phyloP scores from a whole-genome alignment of 768 basidiomycete genomes.

The Russula sp. region DNA sequence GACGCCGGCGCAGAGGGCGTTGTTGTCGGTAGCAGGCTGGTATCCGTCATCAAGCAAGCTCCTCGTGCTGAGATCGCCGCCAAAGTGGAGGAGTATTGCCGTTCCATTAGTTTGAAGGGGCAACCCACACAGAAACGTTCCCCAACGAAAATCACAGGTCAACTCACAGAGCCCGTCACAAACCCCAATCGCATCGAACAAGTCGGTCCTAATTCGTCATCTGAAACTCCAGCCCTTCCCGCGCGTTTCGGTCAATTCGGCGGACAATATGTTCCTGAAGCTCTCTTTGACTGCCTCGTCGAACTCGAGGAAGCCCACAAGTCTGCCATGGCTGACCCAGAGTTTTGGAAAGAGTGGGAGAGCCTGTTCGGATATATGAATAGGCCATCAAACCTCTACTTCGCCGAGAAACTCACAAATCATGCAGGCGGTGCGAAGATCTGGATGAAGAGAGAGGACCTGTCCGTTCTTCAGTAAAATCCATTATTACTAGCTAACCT shows the following conservation, averaged over 20 bases:
- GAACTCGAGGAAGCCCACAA: constrained; percentile 93
- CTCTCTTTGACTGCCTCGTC: constrained; percentile 84
- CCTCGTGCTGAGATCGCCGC: constrained; percentile 42
- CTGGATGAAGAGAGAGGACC: constrained; percentile 95
- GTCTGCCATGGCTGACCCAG: constrained; percentile 77
- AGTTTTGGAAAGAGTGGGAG: constrained; percentile 89
- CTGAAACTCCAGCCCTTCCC: constrained; percentile 51
- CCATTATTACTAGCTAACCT: constrained; percentile 2
- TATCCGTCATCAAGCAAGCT: constrained; percentile 69
- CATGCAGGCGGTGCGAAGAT: constrained; percentile 91
- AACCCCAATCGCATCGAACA: constrained; percentile 32
- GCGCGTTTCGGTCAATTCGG: constrained; percentile 92
- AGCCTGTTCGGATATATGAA: constrained; percentile 92
- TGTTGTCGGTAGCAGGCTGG: constrained; percentile 86
- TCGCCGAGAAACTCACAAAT: constrained; percentile 86
- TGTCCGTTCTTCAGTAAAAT: constrained; percentile 39
- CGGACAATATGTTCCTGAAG: constrained; percentile 96
- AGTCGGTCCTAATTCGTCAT: constrained; percentile 29
- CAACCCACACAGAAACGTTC: constrained; percentile 25
- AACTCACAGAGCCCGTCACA: constrained; percentile 31
- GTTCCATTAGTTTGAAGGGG: constrained; percentile 52
- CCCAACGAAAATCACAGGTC: constrained; percentile 28
- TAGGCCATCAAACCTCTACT: constrained; percentile 85
- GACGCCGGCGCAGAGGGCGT: constrained; percentile 92
- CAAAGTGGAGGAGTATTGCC: constrained; percentile 68